Evolutionary conservation across 208 protist species (phyloP).

Genomic region (Histomonas meleagridis): DNA sequence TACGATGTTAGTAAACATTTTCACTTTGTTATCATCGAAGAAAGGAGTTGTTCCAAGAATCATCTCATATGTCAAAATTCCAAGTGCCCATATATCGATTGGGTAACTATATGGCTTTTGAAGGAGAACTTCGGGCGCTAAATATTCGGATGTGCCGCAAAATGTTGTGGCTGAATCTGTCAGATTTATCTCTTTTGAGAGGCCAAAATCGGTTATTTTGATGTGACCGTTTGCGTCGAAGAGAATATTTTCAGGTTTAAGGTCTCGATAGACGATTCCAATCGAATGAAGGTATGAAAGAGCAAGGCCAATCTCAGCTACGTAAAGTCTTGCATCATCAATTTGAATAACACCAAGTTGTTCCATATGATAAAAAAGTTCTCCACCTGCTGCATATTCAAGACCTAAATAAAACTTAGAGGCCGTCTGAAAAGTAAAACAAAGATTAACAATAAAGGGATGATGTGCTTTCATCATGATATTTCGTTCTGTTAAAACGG

Average conservation of each 20-base stretch:
- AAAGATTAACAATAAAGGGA: slow-evolving; percentile 57
- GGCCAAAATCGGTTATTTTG: slow-evolving; percentile 56
- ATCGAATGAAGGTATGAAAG: slow-evolving; percentile 54
- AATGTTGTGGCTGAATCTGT: slow-evolving; percentile 53
- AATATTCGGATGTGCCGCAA: slow-evolving; percentile 62
- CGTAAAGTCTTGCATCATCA: slow-evolving; percentile 51
- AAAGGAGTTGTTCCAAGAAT: not conserved
- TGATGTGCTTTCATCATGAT: slow-evolving; percentile 54
- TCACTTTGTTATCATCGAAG: not conserved
- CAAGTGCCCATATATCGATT: slow-evolving; percentile 7
- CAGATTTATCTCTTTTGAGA: slow-evolving; percentile 54
- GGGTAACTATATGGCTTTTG: not conserved
- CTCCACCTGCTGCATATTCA: slow-evolving; percentile 58
- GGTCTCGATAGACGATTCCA: slow-evolving; percentile 54
- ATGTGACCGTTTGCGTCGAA: slow-evolving; percentile 51
- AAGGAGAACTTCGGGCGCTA: slow-evolving; percentile 38
- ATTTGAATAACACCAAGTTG: slow-evolving; percentile 49
- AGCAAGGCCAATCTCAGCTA: slow-evolving; percentile 56
- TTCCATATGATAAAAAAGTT: slow-evolving; percentile 62
- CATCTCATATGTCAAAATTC: not conserved
- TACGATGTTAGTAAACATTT: not conserved
- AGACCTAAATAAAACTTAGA: slow-evolving; percentile 60
- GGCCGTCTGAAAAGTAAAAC: slow-evolving; percentile 57
- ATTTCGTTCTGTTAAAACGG: slow-evolving; percentile 50
- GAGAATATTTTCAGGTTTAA: slow-evolving; percentile 62